phyloP scores from a whole-genome alignment of 176 grass and related monocot genomes.

The Alopecurus myosuroides region DNA sequence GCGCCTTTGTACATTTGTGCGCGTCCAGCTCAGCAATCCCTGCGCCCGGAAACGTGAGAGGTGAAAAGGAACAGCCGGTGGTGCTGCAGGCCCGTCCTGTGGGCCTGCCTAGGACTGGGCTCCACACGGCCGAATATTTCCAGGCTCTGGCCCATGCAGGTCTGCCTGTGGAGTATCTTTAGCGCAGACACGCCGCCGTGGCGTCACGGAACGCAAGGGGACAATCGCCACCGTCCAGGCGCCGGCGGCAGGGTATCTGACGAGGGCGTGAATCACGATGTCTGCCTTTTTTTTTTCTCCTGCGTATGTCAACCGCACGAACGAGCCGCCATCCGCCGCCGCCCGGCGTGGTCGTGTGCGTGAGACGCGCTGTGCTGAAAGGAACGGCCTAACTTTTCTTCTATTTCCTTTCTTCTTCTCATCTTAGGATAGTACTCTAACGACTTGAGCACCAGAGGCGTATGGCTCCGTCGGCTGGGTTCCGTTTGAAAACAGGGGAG shows the following conservation, averaged over 20 bases:
- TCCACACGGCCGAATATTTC: background rate
- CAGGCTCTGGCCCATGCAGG: background rate
- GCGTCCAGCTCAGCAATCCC: background rate
- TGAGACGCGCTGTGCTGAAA: background rate
- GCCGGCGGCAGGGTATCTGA: conserved; percentile 8
- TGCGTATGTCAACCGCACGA: background rate
- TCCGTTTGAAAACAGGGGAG: background rate
- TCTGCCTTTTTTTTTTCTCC: conserved; percentile 7
- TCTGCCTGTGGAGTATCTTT: background rate
- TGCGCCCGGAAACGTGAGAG: background rate
- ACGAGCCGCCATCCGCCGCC: background rate
- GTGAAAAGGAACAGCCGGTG: background rate
- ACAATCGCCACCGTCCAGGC: conserved; percentile 31
- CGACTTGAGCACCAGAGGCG: background rate
- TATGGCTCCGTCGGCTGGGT: background rate
- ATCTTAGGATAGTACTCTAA: background rate
- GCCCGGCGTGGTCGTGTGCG: no score
- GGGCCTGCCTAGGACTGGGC: background rate
- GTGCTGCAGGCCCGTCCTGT: background rate
- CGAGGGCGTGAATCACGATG: conserved; percentile 16
- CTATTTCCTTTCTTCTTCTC: no score
- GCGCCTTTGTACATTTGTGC: conserved; percentile 6
- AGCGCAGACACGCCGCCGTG: background rate
- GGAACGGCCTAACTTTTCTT: background rate
- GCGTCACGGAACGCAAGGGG: background rate